Base-by-base conservation (phyloP, 768 basidiomycete genomes). In the Porphyrellus cyaneotinctus region DNA sequence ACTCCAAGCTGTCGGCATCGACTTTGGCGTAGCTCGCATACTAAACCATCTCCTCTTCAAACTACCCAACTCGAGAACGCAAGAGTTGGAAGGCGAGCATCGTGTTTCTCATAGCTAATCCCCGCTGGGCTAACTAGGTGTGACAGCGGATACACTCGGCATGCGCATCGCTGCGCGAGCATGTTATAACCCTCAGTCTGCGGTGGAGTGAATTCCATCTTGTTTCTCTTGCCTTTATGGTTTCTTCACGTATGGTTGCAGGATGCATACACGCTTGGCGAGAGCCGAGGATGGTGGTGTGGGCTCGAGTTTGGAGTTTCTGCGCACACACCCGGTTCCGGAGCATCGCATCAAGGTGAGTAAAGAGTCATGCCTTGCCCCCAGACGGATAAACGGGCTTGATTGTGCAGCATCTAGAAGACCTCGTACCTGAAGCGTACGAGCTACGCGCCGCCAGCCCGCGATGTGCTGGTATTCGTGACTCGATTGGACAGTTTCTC, bases 71-170 rank as follows among this genome's bases (percentile, higher is more conserved):
- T 91, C 88, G 0, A 74, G 95, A 47, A 82, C 72, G 18, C 82
- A 87, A 43, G 95, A 98, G 67, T 73, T 78, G 4, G 94, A 97
- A 79, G 89, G 89, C 83, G 30, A 48, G 63, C 35, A 18, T 13
- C 9, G 6, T 32, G 11, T 48, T 23, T 23, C 15, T 9, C 7
- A 37, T 17, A 31, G 20, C 32, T 1, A 13, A 22, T 33, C 35
- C 32, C 20, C 20, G n/a, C 43, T 24, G 22, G 39, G n/a, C 55
- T 64, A 7, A 53, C 18, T 23, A 12, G 33, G 30, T 15, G 15
- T 43, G 31, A 15, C 57, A 91, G 95, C 95, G 33, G 95, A 97
- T 65, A 77, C 81, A 26, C 87, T 98, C 46, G 95, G 95, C 9
- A 68, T 97, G 42, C 77, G 78, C 7, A 75, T 97, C 24, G 87